A percentile compares a stretch with the other conserved stretches of the same genome.
Conservation (phyloP, 2,329 filamentous ascomycete genomes). For the Parastagonospora avenae region DNA sequence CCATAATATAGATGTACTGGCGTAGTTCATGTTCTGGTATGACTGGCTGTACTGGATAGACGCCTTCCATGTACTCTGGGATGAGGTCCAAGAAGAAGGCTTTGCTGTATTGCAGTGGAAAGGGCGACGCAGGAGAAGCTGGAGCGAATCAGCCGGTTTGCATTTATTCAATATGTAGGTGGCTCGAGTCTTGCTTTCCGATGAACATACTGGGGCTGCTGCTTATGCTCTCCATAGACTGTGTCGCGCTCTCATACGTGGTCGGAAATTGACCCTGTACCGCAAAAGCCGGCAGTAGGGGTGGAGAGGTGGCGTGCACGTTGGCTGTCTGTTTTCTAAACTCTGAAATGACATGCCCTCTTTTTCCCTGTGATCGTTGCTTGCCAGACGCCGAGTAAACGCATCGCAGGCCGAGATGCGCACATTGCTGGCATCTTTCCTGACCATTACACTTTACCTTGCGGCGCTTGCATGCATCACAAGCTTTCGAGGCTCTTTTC, state of each 20-base stretch:
- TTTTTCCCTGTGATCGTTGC: constrained; percentile 45
- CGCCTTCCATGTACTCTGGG: constrained; percentile 51
- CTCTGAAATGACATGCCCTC: constrained; percentile 50
- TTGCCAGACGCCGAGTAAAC: constrained; percentile 50
- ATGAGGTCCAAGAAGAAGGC: constrained; percentile 52
- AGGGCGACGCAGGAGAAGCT: constrained; percentile 24
- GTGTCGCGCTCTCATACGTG: constrained; percentile 16
- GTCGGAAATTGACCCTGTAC: constrained; percentile 12
- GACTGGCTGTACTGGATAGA: constrained; percentile 56
- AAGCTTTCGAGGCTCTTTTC: constrained; percentile 49
- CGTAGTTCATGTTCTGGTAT: constrained; percentile 50
- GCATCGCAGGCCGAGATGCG: constrained; percentile 52
- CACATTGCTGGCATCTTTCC: constrained; percentile 48
- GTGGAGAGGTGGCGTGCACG: constrained; percentile 22
- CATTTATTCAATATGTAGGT: too few relatives aligned
- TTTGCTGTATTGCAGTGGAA: constrained; percentile 25
- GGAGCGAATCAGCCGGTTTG: constrained; percentile 4
- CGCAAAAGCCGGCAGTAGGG: constrained; percentile 31
- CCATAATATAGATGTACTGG: constrained; percentile 45
- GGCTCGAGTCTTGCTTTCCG: too few relatives aligned
- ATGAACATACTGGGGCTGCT: constrained; percentile 25
- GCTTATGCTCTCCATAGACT: constrained; percentile 18
- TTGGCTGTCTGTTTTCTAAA: constrained; percentile 43
- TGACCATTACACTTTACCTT: constrained; percentile 57
- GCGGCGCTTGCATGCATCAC: constrained; percentile 53